Evolutionary conservation across 495 filamentous ascomycete species (phyloP), one percentile per base, ranked within the genome.

Genomic region (Podospora anserina): DNA sequence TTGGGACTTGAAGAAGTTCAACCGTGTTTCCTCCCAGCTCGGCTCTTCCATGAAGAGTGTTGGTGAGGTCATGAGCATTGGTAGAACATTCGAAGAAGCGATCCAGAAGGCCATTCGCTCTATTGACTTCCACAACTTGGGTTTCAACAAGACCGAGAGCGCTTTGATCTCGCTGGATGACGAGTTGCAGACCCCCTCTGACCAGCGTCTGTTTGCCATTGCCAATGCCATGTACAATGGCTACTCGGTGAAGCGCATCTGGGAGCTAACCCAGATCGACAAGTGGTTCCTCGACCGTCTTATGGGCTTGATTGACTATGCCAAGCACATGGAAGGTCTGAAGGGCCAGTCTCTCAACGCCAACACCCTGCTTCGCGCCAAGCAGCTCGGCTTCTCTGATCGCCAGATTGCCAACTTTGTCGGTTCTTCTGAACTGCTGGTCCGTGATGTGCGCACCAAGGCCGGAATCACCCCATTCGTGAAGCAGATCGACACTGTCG

Each of bases 41-140:
- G 92, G 91, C 44, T 98, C 95, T 7, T 97, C 95, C 16, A 99
- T 99, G 95, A 99, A 99, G 91, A 96, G 92, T 84, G 93, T 99
- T 58, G 95, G 95, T 73, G 95, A 99, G 78, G 95, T 99, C 66
- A 98, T 99, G 95, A 93, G 91, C 73, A 97, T 99, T 74, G 95
- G 95, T 66, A 84, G 95, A 70, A 96, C 92, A 0, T 99, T 99
- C 68, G 95, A 99, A 79, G 95, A 99, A 80, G 95, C 95, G 16
- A 97, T 99, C 49, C 95, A 99, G 76, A 99, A 99, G 78, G 95
- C 95, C 27, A 99, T 99, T 73, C 88, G 95, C 34, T 89, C 92
- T 26, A 92, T 98, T 66, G 95, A 99, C 78, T 94, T 90, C 83
- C 88, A 94, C 82, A 99, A 99, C 74, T 85, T 97, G 16, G 95